phyloP scores from a whole-genome alignment of 495 filamentous ascomycete species.

The Acidomyces sp. region DNA sequence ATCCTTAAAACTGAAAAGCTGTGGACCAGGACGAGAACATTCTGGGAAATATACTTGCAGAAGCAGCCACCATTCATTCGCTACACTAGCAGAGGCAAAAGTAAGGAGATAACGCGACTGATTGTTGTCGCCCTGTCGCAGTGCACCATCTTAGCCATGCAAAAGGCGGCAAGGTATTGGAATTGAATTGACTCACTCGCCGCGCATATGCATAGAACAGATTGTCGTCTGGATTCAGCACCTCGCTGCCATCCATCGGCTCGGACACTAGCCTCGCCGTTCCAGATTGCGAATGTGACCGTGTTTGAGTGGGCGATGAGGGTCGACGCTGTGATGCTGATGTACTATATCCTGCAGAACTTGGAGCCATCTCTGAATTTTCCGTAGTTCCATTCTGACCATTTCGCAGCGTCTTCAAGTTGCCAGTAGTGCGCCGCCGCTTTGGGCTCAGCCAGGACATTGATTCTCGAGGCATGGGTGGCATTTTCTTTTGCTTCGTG shows the following conservation, averaged over 20 bases:
- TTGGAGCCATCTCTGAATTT: background rate
- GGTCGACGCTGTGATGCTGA: background rate
- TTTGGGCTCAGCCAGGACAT: conserved; percentile 13
- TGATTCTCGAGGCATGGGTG: no score
- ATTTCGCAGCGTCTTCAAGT: conserved; percentile 7
- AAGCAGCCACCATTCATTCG: conserved; percentile 17
- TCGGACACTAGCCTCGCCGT: background rate
- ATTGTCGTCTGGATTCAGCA: conserved; percentile 8
- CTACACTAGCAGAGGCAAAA: conserved; percentile 18
- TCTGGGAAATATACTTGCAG: conserved; percentile 12
- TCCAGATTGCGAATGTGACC: background rate
- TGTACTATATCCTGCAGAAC: background rate
- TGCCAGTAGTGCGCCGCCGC: conserved; percentile 13
- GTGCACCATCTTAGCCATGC: background rate
- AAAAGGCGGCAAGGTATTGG: no score
- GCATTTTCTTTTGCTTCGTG: no score
- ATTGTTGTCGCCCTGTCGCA: conserved; percentile 8
- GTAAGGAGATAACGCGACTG: conserved; percentile 17
- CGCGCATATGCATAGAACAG: conserved; percentile 19
- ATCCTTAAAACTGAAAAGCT: conserved; percentile 17
- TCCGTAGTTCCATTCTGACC: background rate
- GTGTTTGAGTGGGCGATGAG: background rate
- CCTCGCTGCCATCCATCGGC: background rate
- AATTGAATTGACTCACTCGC: conserved; percentile 3
- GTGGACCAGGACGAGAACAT: conserved; percentile 8